These are phyloP conservation scores for Penicillium sp. DNA, from an alignment of 2,329 filamentous ascomycete genomes.

Conservation along the genomic window DNA sequence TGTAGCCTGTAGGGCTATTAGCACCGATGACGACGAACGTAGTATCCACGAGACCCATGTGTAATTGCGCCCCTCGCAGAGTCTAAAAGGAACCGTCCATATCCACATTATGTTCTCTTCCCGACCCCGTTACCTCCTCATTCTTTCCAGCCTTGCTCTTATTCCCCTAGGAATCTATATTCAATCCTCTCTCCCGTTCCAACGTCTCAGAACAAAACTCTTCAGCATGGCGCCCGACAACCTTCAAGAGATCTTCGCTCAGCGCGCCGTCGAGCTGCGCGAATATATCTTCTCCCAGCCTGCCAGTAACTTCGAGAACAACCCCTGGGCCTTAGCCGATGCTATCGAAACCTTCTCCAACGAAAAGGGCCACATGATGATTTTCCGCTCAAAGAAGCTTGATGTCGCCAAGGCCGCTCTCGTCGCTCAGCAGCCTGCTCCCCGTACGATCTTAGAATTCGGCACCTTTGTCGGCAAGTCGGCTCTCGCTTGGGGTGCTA, in stretches of 20 bases:
- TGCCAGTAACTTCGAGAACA: conserved; percentile 16
- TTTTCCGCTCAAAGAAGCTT: conserved; percentile 31
- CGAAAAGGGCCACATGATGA: conserved; percentile 32
- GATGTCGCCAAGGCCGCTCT: conserved; percentile 22
- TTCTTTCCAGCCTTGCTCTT: neutral
- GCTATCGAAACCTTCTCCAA: conserved; percentile 35
- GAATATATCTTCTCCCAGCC: conserved; percentile 22
- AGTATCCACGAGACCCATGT: neutral
- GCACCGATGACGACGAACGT: neutral
- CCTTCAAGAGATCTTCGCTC: conserved; percentile 1
- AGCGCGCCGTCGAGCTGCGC: conserved; percentile 13
- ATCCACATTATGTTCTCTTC: neutral
- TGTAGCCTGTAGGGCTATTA: neutral
- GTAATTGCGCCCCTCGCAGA: neutral
- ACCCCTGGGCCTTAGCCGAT: conserved; percentile 28
- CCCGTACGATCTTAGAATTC: conserved; percentile 37
- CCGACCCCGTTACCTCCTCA: neutral
- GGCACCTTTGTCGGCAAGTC: conserved; percentile 40
- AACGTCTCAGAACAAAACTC: conserved; percentile 5
- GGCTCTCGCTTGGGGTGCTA: conserved; percentile 32
- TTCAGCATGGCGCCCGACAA: neutral
- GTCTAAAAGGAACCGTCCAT: neutral
- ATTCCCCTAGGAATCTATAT: conserved; percentile 6
- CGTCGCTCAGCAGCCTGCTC: conserved; percentile 21
- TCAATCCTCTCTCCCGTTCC: neutral